Evolutionary conservation across 2,329 filamentous ascomycete genomes (phyloP).

Genomic region (Ophiostoma angusticollis): DNA sequence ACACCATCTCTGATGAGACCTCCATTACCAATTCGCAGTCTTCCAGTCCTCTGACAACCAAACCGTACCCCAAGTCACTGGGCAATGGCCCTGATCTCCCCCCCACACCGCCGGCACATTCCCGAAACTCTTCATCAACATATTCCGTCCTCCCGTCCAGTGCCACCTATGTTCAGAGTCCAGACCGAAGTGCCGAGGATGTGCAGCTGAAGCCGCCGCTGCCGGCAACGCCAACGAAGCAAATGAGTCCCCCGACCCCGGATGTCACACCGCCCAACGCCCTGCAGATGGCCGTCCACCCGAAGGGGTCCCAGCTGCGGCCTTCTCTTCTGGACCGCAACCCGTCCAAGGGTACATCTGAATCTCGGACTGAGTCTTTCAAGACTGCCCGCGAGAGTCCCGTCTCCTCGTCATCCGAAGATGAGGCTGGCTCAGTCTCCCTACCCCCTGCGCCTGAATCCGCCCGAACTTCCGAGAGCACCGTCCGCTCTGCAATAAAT

Average conservation of each 20-base stretch:
- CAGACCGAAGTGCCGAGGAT: constrained; percentile 26
- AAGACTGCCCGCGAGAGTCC: constrained; percentile 56
- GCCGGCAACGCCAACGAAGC: constrained; percentile 44
- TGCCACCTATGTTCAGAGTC: constrained; percentile 26
- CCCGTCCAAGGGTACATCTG: constrained; percentile 40
- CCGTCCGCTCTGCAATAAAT: constrained; percentile 24
- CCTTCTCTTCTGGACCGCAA: constrained; percentile 35
- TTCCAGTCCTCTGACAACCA: constrained; percentile 27
- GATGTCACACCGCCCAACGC: constrained; percentile 58
- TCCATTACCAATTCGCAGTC: constrained; percentile 20
- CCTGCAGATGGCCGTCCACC: constrained; percentile 23
- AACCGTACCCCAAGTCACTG: constrained; percentile 29
- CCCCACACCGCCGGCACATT: constrained; percentile 51
- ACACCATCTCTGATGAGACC: constrained; percentile 13
- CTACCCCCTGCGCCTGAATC: constrained; percentile 26
- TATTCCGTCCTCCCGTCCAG: constrained; percentile 32
- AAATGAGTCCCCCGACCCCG: constrained; percentile 59
- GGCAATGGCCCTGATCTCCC: constrained; percentile 38
- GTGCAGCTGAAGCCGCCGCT: constrained; percentile 30
- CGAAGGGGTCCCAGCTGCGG: constrained; percentile 27
- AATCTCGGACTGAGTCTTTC: constrained; percentile 57
- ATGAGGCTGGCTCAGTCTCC: constrained; percentile 40
- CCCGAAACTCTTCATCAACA: constrained; percentile 42
- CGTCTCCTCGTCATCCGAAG: constrained; percentile 35
- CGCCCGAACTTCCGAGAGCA: constrained; percentile 30